phyloP scores from a whole-genome alignment of 176 grass and related monocot genomes.

The Phoenix dactylifera region DNA sequence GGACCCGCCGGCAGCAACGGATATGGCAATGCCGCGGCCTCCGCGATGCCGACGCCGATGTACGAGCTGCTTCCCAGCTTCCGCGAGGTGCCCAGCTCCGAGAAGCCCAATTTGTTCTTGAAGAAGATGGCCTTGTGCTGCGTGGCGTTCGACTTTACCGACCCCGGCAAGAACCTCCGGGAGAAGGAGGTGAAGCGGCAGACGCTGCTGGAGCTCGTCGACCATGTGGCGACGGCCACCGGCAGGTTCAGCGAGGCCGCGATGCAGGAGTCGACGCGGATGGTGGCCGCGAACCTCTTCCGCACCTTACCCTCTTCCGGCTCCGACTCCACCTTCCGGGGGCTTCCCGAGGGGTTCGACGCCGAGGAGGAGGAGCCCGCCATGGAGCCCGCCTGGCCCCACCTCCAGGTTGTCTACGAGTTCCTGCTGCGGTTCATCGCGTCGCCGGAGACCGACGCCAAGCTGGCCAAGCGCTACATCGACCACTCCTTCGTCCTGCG shows the following conservation, averaged over 20 bases:
- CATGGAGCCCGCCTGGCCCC: slow-evolving; percentile 42
- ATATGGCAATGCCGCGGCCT: too few relatives aligned
- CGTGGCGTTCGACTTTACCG: slow-evolving; percentile 34
- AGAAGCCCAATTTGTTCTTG: slow-evolving; percentile 27
- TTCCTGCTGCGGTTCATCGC: slow-evolving; percentile 33
- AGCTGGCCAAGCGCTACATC: slow-evolving; percentile 40
- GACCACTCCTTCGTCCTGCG: slow-evolving; percentile 36
- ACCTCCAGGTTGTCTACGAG: slow-evolving; percentile 38
- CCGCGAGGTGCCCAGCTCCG: slow-evolving; percentile 35
- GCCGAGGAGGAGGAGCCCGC: slow-evolving; percentile 35
- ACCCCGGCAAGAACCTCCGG: slow-evolving; percentile 14
- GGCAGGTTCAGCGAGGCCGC: slow-evolving; percentile 22
- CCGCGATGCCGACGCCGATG: neutral
- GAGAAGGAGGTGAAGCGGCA: slow-evolving; percentile 40
- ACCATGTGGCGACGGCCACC: slow-evolving; percentile 23
- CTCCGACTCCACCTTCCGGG: slow-evolving; percentile 10
- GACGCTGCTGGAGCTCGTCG: slow-evolving; percentile 25
- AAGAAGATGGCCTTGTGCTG: slow-evolving; percentile 35
- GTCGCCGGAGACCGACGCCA: slow-evolving; percentile 35
- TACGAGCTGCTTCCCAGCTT: slow-evolving; percentile 31
- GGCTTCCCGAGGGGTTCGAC: slow-evolving; percentile 20
- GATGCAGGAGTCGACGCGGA: slow-evolving; percentile 22
- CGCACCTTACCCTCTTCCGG: slow-evolving; percentile 26
- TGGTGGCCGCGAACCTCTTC: slow-evolving; percentile 42
- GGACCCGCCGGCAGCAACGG: too few relatives aligned